Evolutionary conservation across 805 yeast genomes (phyloP), one percentile per base, ranked within the genome.

Genomic region (Hanseniaspora clermontiae): DNA sequence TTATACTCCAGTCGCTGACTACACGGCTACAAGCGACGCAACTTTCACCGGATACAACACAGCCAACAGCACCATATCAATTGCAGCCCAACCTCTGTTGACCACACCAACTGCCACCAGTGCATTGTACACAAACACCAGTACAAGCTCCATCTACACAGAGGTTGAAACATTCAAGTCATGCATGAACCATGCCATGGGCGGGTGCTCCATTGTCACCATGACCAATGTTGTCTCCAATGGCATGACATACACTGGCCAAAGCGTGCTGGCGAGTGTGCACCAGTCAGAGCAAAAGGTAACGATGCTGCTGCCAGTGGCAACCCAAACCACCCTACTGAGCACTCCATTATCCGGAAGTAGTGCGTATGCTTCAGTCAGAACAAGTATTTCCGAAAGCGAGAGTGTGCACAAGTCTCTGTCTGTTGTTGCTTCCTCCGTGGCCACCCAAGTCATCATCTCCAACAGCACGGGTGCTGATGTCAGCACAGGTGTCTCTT

Each of bases 151-250:
- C 36, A 38, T 51, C 10, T 40, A 51, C 9, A 57, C 51, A 27
- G 14, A 46, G 7, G 29, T 20, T 7, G 51, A 52, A 10, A 58
- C 61, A 12, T n/a, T 56, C 15, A 52, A 57, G 12, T 52, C 59
- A 7, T 59, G 61, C 49, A 17, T 36, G 27, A 38, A 46, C n/a
- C 51, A 54, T 20, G 57, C 51, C 24, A 46, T 54, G 52, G 51
- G 51, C 31, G 57, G 51, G 5, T 53, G 57, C 31, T 20, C 31
- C 3, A 15, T 53, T 6, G 37, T 15, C 17, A 53, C 57, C 12
- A 1, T 39, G 14, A 31, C 51, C 12, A 12, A 46, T 34, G 31
- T 46, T 12, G 39, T 46, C 5, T 46, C 49, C 20, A 46, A 46
- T 46, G 49, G 49, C 34, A 32, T 46, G 36, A 46, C 49, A 8